phyloP scores from a whole-genome alignment of 805 yeast genomes.

The Naumovozyma dairenensis region DNA sequence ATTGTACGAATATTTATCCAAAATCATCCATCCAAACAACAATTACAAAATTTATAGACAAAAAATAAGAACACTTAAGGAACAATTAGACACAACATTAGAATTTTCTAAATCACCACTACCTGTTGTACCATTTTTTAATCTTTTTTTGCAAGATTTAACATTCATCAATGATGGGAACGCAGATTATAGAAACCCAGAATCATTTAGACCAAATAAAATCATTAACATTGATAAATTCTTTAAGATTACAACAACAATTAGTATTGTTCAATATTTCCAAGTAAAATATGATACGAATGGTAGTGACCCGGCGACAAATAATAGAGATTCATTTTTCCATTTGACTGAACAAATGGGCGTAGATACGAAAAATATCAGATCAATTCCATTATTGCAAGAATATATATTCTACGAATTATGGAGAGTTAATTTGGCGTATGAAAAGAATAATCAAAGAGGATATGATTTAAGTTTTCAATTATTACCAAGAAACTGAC shows the following conservation, averaged over 20 bases:
- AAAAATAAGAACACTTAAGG: conserved; percentile 35
- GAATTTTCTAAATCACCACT: conserved; percentile 26
- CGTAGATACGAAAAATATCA: conserved; percentile 22
- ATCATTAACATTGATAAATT: conserved; percentile 68
- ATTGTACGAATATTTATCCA: conserved; percentile 51
- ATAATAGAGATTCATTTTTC: conserved; percentile 21
- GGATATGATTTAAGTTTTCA: conserved; percentile 63
- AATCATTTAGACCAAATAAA: conserved; percentile 36
- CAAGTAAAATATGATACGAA: conserved; percentile 46
- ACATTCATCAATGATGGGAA: conserved; percentile 81
- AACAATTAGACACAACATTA: conserved; percentile 17
- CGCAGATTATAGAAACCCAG: conserved; percentile 53
- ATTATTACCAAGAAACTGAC: conserved; percentile 25
- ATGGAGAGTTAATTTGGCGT: conserved; percentile 58
- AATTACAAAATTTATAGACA: conserved; percentile 61
- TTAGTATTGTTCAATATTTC: conserved; percentile 56
- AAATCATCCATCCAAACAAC: conserved; percentile 65
- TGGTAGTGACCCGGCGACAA: conserved; percentile 9
- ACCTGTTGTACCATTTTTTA: conserved; percentile 69
- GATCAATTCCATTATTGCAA: conserved; percentile 30
- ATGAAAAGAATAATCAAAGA: conserved; percentile 52
- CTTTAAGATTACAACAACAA: conserved; percentile 52
- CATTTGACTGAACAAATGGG: conserved; percentile 18
- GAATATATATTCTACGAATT: conserved; percentile 56
- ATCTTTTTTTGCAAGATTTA: conserved; percentile 65